Base-by-base conservation (phyloP, 2,329 filamentous ascomycete species). In the Elsinoe ampelina region DNA sequence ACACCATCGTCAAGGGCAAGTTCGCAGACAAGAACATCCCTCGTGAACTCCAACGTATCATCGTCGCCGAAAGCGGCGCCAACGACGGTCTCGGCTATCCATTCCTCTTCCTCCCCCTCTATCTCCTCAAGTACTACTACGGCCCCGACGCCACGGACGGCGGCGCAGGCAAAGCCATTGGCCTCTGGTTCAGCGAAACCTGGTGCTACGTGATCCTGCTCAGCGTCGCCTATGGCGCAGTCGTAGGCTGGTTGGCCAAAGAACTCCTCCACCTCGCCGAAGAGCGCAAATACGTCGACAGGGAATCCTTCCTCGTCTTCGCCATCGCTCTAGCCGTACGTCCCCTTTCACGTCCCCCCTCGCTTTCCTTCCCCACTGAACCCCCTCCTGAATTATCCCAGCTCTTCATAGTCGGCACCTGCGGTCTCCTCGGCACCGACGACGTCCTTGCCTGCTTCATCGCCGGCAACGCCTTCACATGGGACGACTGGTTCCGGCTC, bases 11-110 rank as follows among this genome's bases (percentile, higher is more conserved):
- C 45, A 95, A 95, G 73, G 90, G 90, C 32, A 91, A 88, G 64
- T 96, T 95, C 67, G 91, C 91, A 1, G 90, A 95, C 65, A 86
- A 90, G 64, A 93, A 95, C 67, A 85, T 95, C 15, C 89, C 91
- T 0, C 84, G 83, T 58, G 80, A 85, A 26, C 74, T 96, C 50
- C 89, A 95, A 73, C 83, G 86, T 61, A 88, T 76, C 58, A 75
- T 75, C 59, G 73, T 73, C 58, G 75, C 72, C 36, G 90, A 96
- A 72, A 90, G 87, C 0, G 91, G 90, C 1, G 87, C 89, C 1
- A 95, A 95, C 65, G 90, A 95, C 71, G 90, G 91, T 0, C 77
- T 92, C 35, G 89, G 89, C 0, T 95, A 95, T 64, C 90, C 89
- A 0, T 95, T 95, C 64, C 72, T 95, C 13, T 95, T 92, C 71